These are phyloP conservation scores for Westerdykella ornata DNA, from an alignment of 2,329 filamentous ascomycete genomes.

Conservation along the genomic window DNA sequence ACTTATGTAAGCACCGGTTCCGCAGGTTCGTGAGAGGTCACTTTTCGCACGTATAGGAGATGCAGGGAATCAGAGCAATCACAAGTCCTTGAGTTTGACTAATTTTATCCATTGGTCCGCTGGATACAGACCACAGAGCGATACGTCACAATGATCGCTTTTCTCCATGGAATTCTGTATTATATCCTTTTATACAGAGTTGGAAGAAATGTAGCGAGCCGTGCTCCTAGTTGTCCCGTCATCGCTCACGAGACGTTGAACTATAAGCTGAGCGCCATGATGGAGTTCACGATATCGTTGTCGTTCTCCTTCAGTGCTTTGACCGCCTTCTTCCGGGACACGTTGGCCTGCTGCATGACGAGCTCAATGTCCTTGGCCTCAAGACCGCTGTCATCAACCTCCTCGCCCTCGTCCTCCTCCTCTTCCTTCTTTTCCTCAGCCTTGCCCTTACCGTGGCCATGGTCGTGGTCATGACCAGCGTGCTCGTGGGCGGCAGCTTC, in stretches of 20 bases:
- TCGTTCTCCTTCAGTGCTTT: conserved; percentile 99
- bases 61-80: too few species aligned
- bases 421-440: conserved; percentile 62
- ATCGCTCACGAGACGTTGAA: conserved; percentile 2
- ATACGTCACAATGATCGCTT: too few species aligned
- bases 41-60: too few species aligned
- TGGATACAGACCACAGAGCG: too few species aligned
- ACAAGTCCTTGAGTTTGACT: too few species aligned
- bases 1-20: neutral
- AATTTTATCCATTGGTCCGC: too few species aligned
- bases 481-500: conserved; percentile 62
- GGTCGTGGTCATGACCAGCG: conserved; percentile 65
- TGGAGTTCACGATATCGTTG: conserved; percentile 99
- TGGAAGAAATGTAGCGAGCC: neutral
- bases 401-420: conserved; percentile 88
- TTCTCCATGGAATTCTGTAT: neutral
- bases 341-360: conserved; percentile 95
- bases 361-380: conserved; percentile 99
- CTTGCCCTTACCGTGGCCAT: conserved; percentile 61
- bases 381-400: conserved; percentile 87
- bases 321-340: conserved; percentile 96
- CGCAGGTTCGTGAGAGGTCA: too few species aligned
- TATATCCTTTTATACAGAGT: neutral
- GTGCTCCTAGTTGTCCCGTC: neutral
- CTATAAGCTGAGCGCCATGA: conserved; percentile 78